Evolutionary conservation across 2,329 filamentous ascomycete genomes (phyloP).

Genomic region (Acarospora socialis): DNA sequence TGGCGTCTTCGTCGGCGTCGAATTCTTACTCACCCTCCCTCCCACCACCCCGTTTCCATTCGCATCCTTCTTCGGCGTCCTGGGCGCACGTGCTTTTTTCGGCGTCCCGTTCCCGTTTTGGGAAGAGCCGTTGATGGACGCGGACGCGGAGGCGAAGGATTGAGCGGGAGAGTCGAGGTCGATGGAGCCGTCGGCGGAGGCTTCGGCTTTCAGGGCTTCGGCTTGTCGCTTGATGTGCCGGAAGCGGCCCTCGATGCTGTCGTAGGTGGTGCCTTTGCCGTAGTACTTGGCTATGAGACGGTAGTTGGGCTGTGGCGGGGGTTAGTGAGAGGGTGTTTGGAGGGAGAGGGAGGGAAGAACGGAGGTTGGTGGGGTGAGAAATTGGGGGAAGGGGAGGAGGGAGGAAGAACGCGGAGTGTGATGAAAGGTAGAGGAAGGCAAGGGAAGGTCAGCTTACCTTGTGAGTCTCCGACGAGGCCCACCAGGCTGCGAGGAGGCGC

Average conservation of each 20-base stretch:
- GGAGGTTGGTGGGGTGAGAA: not conserved
- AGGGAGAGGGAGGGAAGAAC: not conserved
- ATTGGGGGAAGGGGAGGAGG: too few species aligned
- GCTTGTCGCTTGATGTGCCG: slow-evolving; percentile 11
- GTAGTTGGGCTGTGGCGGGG: slow-evolving; percentile 12
- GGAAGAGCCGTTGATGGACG: not conserved
- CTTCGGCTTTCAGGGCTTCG: slow-evolving; percentile 6
- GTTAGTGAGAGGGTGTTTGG: not conserved
- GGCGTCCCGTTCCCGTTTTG: not conserved
- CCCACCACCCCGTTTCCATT: not conserved
- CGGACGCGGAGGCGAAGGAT: not conserved
- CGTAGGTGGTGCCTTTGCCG: slow-evolving; percentile 15
- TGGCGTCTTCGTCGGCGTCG: not conserved
- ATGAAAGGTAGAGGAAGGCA: too few species aligned
- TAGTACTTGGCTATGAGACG: slow-evolving; percentile 12
- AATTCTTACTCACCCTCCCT: not conserved
- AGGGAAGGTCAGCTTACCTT: too few species aligned
- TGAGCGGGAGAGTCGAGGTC: not conserved
- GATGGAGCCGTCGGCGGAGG: slow-evolving; percentile 6
- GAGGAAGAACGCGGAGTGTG: too few species aligned
- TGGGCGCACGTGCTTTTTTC: slow-evolving; percentile 3
- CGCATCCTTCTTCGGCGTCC: slow-evolving; percentile 3
- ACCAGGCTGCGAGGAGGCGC: slow-evolving; percentile 14
- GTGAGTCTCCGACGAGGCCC: too few species aligned
- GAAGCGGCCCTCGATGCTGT: slow-evolving; percentile 16